Conservation (phyloP, 768 basidiomycete genomes). For the Tylopilus felleus region DNA sequence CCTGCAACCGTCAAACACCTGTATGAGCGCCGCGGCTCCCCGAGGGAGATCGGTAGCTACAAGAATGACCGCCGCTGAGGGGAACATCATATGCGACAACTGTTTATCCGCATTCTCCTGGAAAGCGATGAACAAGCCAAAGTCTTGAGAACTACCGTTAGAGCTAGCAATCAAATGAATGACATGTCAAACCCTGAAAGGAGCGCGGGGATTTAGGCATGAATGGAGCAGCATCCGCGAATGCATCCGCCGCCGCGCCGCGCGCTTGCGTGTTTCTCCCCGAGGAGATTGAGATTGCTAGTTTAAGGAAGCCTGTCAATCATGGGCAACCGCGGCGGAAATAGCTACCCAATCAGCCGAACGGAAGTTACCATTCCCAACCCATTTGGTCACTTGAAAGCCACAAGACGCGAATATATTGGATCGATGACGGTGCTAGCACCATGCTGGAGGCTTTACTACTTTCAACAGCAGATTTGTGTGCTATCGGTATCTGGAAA, state of each 20-base stretch:
- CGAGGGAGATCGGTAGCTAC: no score
- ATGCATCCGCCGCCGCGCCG: no score
- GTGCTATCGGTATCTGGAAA: background rate
- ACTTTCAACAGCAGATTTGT: background rate
- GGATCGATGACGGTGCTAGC: background rate
- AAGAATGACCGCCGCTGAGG: no score
- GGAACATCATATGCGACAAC: background rate
- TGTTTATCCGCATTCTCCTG: background rate
- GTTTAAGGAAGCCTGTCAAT: background rate
- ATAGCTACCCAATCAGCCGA: background rate
- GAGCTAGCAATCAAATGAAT: background rate
- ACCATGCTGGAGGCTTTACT: background rate
- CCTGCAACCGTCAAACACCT: no score
- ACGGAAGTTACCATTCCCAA: background rate
- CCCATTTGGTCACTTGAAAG: background rate
- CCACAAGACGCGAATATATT: background rate
- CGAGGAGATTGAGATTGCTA: background rate
- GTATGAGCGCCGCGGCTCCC: no score
- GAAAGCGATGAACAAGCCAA: background rate
- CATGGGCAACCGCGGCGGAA: background rate
- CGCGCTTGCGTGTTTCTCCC: background rate
- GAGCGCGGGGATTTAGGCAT: background rate
- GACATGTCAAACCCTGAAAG: background rate
- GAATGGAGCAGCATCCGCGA: background rate
- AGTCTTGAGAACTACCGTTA: background rate